Evolutionary conservation across 2,329 filamentous ascomycete genomes (phyloP), one percentile per base, ranked within the genome.

Genomic region (Cordyceps sp.): DNA sequence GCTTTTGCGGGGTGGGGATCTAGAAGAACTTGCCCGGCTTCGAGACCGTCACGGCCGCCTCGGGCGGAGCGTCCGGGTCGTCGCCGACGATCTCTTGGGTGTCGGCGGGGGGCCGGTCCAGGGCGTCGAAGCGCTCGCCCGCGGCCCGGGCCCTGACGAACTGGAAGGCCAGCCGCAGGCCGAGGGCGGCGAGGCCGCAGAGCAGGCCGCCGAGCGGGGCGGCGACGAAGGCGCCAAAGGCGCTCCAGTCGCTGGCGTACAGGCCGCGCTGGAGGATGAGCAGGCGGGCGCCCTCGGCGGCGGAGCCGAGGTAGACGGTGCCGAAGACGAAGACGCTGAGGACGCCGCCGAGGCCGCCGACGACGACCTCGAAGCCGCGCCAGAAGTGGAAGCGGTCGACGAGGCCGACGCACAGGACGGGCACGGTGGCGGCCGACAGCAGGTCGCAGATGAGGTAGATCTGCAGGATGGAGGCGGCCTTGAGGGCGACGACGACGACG

Each of bases 401-500:
- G 7, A 90, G 59, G 1, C 82, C 82, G n/a, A 90, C 54, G 30
- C 82, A 59, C 6, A 90, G 59, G 10, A 81, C 74, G 0, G 82
- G 82, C 33, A 90, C 78, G 30, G 75, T 72, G 13, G 78, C 70
- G 2, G 82, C 78, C 13, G 79, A 83, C 36, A 90, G 69, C 7
- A 90, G 66, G 48, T 88, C 81, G 28, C 77, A 79, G 47, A 88
- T 83, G 40, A 88, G 65, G 59, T 82, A 88, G 50, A 88, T 85
- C 52, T 84, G 78, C 31, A 88, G 59, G 36, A 88, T 76, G 31
- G 70, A 75, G 2, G 80, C 78, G 7, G 74, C 73, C 47, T 75
- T 77, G 34, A 88, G 62, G 10, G 81, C 81, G 29, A 88, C 65
- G 18, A 82, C 69, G 10, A 86, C 68, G 32, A 76, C 69, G 3